Evolutionary conservation across 75 land plant species (phyloP).

Genomic region (Isoetes taiwanensis): DNA sequence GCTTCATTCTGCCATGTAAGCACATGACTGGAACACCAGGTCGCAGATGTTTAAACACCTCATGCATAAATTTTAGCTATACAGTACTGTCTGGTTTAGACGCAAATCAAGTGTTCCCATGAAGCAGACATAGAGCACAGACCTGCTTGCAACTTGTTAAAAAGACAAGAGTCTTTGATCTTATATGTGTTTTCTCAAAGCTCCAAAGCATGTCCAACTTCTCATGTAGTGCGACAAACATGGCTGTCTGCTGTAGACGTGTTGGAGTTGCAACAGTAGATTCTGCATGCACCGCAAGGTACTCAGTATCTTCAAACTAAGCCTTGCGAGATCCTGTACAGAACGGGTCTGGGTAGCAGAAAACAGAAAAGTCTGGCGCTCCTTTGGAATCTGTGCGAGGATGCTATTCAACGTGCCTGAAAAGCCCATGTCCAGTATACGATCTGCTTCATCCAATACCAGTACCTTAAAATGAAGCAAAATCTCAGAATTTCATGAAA

Average conservation of each 20-base stretch:
- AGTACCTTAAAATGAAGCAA: slow-evolving; percentile 46
- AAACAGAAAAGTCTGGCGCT: slow-evolving; percentile 79
- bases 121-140: neutral
- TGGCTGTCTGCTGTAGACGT: slow-evolving; percentile 56
- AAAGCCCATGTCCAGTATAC: slow-evolving; percentile 86
- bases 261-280: slow-evolving; percentile 81
- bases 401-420: slow-evolving; percentile 64
- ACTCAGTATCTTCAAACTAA: slow-evolving; percentile 92
- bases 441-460: slow-evolving; percentile 98
- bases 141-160: slow-evolving; percentile 95
- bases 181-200: slow-evolving; percentile 78
- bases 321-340: slow-evolving; percentile 89
- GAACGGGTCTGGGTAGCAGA: slow-evolving; percentile 96
- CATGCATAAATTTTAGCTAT: slow-evolving; percentile 82
- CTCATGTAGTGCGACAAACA: slow-evolving; percentile 72
- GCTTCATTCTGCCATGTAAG: slow-evolving; percentile 91
- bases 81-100: slow-evolving; percentile 3
- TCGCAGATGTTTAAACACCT: slow-evolving; percentile 74
- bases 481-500: slow-evolving; percentile 22
- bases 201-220: slow-evolving; percentile 95
- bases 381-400: slow-evolving; percentile 64
- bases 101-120: neutral
- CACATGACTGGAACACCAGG: slow-evolving; percentile 80
- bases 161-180: slow-evolving; percentile 77
- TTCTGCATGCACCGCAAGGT: slow-evolving; percentile 87